Percentiles rank a stretch among this genome's conserved stretches.
Evolutionary conservation across 768 basidiomycete species (phyloP).

Genomic region (Cystofilobasidium macerans): DNA sequence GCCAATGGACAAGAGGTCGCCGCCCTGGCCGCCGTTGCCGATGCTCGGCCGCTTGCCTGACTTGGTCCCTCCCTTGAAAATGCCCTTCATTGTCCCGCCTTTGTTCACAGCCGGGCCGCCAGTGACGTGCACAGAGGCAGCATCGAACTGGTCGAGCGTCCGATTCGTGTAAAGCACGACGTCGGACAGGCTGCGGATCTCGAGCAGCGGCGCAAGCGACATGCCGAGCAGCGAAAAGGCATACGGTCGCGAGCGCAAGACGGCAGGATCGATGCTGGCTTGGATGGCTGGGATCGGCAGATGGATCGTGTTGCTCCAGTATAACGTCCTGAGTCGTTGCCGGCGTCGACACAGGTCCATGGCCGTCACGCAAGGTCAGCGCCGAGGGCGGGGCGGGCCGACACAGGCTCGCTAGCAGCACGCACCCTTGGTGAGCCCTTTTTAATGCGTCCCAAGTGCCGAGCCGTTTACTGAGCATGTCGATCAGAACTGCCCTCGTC

Average conservation of each 20-base stretch:
- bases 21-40: neutral
- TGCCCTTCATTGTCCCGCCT: constrained; percentile 6
- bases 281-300: neutral
- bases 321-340: neutral
- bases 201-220: constrained; percentile 11
- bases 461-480: constrained; percentile 6
- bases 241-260: constrained; percentile 3
- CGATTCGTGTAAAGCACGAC: neutral
- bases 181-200: neutral
- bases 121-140: neutral
- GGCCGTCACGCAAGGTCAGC: no score
- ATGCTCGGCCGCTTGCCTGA: constrained; percentile 9
- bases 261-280: neutral
- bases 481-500: neutral
- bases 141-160: constrained; percentile 3
- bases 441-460: constrained; percentile 6
- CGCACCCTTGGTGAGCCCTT: constrained; percentile 10
- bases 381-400: neutral
- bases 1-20: neutral
- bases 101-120: neutral
- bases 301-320: constrained; percentile 11
- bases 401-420: no score
- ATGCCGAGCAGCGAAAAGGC: constrained; percentile 13
- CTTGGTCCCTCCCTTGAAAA: constrained; percentile 4
- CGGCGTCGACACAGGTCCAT: neutral